Evolutionary conservation across 163 green algal genomes (phyloP), one percentile per base, ranked within the genome.

Genomic region (Botryococcus braunii): DNA sequence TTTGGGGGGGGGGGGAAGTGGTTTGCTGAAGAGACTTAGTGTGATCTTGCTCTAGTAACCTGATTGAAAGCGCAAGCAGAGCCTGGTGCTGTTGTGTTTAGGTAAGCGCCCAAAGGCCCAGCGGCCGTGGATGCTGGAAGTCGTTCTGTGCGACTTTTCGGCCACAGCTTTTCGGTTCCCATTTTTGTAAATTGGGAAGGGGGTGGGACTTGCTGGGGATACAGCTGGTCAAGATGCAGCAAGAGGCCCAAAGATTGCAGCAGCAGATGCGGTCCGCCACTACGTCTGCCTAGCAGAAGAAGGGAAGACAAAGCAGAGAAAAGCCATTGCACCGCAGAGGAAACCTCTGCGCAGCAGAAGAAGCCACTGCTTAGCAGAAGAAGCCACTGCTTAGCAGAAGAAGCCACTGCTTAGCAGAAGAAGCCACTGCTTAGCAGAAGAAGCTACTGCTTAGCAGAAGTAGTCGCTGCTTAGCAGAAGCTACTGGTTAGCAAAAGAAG

Each of bases 241-340:
- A 64, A 35, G 56, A 64, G 56, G 56, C 34, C 34, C 56, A 64
- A 21, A 37, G 56, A 35, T 17, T 64, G 3, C 13, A 39, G 59
- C 35, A 47, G 35, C 37, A n/a, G n/a, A n/a, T n/a, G n/a, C n/a
- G n/a, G n/a, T n/a, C n/a, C 59, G 35, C 27, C 34, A 48, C 37
- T 17, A 13, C 13, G 43, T 17, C 13, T 27, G 43, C 13, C 43
- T 17, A 52, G 43, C 43, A 52, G 17, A 17, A 52, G 43, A 13
- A 52, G 13, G 17, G 43, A 52, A 17, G 43, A 52, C 13, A 17
- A 52, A 17, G 43, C 43, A 52, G 13, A 52, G 17, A 13, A 27
- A 52, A 52, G 13, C 13, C 13, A 52, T 17, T 17, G 43, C 17
- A 17, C 43, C 13, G 43, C 43, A 52, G 13, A 52, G 43, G 43